Conservation (phyloP, 1,139 yeast species). For the Tardiomyces depauwii region DNA sequence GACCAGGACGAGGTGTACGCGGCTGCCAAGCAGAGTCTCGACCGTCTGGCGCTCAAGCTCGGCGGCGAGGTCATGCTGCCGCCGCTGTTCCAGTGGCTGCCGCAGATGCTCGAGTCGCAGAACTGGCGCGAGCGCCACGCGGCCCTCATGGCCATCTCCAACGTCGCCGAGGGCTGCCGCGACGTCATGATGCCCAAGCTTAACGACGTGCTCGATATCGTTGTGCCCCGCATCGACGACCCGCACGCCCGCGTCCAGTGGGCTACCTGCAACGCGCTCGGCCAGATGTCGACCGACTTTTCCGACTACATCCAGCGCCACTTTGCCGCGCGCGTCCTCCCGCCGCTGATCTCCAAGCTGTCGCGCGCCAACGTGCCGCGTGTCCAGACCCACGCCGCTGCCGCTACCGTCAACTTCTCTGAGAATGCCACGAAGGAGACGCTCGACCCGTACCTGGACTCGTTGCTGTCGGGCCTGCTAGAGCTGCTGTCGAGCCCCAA, state of each 20-base stretch:
- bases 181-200: constrained; percentile 79
- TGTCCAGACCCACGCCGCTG: constrained; percentile 98
- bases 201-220: constrained; percentile 69
- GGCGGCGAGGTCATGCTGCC: constrained; percentile 78
- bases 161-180: constrained; percentile 96
- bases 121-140: constrained; percentile 96
- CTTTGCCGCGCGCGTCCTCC: constrained; percentile 68
- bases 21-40: constrained; percentile 89
- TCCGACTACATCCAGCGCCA: constrained; percentile 80
- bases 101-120: constrained; percentile 62
- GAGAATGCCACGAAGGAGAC: constrained; percentile 85
- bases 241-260: constrained; percentile 90
- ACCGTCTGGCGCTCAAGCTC: constrained; percentile 72
- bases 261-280: constrained; percentile 93
- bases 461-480: constrained; percentile 59
- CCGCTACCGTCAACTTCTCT: constrained; percentile 89
- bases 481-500: constrained; percentile 74
- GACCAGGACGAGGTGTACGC: constrained; percentile 83
- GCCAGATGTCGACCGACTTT: constrained; percentile 97
- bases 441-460: constrained; percentile 84
- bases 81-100: constrained; percentile 77
- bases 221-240: constrained; percentile 72
- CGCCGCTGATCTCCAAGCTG: constrained; percentile 77
- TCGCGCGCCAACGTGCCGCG: constrained; percentile 65
- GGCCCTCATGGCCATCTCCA: constrained; percentile 90